Evolutionary conservation across 2,329 filamentous ascomycete genomes (phyloP).

Genomic region (Sarocladium oryzae): DNA sequence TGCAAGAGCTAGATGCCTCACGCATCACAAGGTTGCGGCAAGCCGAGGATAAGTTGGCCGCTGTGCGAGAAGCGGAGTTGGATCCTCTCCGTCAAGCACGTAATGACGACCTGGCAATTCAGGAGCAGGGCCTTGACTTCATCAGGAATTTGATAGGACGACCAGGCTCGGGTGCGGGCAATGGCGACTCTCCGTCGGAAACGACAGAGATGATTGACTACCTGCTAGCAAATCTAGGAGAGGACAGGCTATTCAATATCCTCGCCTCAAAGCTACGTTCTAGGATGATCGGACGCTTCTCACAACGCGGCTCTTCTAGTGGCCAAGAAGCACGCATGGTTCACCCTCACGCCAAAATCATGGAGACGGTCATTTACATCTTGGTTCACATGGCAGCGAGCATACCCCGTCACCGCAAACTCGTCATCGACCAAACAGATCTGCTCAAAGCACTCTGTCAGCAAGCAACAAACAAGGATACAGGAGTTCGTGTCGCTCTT

Average conservation of each 20-base stretch:
- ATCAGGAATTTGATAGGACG: conserved; percentile 82
- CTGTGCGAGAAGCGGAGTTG: conserved; percentile 58
- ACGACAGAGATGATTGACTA: conserved; percentile 76
- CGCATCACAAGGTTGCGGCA: conserved; percentile 38
- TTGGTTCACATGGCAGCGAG: conserved; percentile 86
- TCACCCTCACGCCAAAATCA: conserved; percentile 60
- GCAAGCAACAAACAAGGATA: conserved; percentile 67
- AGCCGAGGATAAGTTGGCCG: conserved; percentile 42
- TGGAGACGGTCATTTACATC: conserved; percentile 72
- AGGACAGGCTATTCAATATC: conserved; percentile 73
- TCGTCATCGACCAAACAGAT: conserved; percentile 69
- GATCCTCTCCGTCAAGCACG: conserved; percentile 62
- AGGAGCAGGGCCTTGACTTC: conserved; percentile 86
- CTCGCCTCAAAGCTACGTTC: conserved; percentile 70
- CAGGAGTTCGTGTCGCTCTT: conserved; percentile 68
- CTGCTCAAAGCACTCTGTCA: conserved; percentile 66
- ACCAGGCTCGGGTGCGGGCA: conserved; percentile 14
- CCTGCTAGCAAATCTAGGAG: conserved; percentile 68
- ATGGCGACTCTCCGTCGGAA: conserved; percentile 37
- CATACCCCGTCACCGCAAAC: conserved; percentile 67
- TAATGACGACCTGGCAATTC: conserved; percentile 75
- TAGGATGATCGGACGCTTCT: conserved; percentile 47
- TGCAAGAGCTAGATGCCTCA: conserved; percentile 27
- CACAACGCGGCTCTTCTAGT: conserved; percentile 27
- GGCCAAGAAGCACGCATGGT: conserved; percentile 42